Conservation (phyloP, 1,284 basidiomycete species). For the Quambalaria eucalypti region DNA sequence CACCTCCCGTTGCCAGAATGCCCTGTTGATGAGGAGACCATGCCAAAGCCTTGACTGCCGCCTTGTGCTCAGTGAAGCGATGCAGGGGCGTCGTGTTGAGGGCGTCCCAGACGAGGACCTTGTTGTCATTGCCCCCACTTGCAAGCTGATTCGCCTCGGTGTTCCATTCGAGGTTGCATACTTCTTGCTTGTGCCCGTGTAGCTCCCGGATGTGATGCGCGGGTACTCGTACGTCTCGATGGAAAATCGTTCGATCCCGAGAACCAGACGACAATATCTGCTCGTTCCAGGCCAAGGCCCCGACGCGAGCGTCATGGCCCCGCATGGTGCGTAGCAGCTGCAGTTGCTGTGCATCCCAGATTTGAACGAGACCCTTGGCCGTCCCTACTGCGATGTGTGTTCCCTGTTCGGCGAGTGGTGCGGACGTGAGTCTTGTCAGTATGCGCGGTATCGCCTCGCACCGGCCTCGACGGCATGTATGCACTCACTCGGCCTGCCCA, state of each 20-base stretch:
- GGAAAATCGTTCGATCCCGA: slow-evolving; percentile 78
- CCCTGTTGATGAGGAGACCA: slow-evolving; percentile 94
- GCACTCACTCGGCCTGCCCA: slow-evolving; percentile 76
- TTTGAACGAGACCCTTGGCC: slow-evolving; percentile 73
- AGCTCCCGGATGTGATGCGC: slow-evolving; percentile 67
- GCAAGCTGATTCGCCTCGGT: slow-evolving; percentile 67
- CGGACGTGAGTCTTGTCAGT: background rate
- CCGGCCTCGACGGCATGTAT: background rate
- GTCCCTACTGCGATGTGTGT: slow-evolving; percentile 81
- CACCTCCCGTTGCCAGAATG: slow-evolving; percentile 88
- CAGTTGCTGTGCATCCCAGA: slow-evolving; percentile 82
- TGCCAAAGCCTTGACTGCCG: slow-evolving; percentile 92
- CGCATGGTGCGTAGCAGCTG: slow-evolving; percentile 68
- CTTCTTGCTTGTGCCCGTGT: slow-evolving; percentile 81
- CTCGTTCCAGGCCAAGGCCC: slow-evolving; percentile 86
- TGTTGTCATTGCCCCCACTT: slow-evolving; percentile 96
- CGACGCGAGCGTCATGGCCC: slow-evolving; percentile 80
- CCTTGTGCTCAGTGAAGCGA: slow-evolving; percentile 91
- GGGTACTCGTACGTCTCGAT: slow-evolving; percentile 74
- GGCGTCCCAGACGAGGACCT: slow-evolving; percentile 89
- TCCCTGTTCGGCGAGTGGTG: slow-evolving; percentile 16
- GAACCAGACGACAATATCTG: slow-evolving; percentile 83
- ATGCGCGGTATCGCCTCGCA: background rate
- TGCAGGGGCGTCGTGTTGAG: slow-evolving; percentile 59
- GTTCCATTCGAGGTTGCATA: slow-evolving; percentile 93